These are phyloP conservation scores for Lojkania enalia DNA, from an alignment of 2,329 filamentous ascomycete genomes.

Conservation along the genomic window DNA sequence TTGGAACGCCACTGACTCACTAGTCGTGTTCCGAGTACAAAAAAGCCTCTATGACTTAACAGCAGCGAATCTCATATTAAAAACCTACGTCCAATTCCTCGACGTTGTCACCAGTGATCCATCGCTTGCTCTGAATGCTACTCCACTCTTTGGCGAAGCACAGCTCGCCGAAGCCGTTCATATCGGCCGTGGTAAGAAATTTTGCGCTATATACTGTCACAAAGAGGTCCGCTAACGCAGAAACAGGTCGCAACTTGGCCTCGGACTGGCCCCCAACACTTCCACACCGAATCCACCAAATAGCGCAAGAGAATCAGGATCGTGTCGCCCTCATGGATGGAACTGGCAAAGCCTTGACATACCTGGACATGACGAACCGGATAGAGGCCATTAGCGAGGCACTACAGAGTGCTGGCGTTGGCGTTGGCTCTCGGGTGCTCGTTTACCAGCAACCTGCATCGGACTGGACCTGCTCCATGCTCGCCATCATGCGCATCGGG, in stretches of 20 bases:
- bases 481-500: slow-evolving; percentile 20
- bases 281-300: slow-evolving; percentile 42
- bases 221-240: slow-evolving; percentile 1
- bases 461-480: slow-evolving; percentile 31
- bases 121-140: slow-evolving; percentile 19
- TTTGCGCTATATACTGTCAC: neutral
- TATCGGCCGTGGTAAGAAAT: slow-evolving; percentile 16
- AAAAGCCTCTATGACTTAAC: slow-evolving; percentile 32
- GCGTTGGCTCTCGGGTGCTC: slow-evolving; percentile 29
- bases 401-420: slow-evolving; percentile 17
- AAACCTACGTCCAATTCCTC: slow-evolving; percentile 25
- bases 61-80: slow-evolving; percentile 24
- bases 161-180: slow-evolving; percentile 1
- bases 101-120: slow-evolving; percentile 19
- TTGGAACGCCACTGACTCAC: neutral
- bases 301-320: slow-evolving; percentile 23
- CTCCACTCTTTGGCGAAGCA: slow-evolving; percentile 15
- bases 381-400: slow-evolving; percentile 41
- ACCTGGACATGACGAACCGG: slow-evolving; percentile 39
- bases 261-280: slow-evolving; percentile 43
- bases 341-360: slow-evolving; percentile 37
- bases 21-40: slow-evolving; percentile 24
- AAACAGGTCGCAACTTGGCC: slow-evolving; percentile 20
- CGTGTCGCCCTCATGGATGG: slow-evolving; percentile 35
- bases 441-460: slow-evolving; percentile 48